phyloP scores from a whole-genome alignment of 495 filamentous ascomycete genomes.

The Bombardia bombarda region DNA sequence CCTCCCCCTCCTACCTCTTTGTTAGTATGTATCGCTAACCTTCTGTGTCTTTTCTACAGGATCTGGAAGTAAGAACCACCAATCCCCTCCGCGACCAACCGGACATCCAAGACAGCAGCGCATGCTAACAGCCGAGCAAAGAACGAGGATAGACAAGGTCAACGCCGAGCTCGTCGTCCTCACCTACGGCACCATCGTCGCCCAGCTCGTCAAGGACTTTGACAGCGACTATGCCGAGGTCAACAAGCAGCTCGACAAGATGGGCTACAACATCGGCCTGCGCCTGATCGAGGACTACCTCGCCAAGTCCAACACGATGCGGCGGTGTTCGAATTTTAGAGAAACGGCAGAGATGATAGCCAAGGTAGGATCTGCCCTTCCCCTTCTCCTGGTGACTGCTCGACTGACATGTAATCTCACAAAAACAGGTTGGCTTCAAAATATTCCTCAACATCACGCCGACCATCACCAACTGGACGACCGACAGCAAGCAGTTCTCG shows the following conservation, averaged over 20 bases:
- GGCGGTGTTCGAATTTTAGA: slow-evolving; percentile 79
- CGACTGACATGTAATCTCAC: too few relatives aligned
- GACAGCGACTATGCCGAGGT: slow-evolving; percentile 87
- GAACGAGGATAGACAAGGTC: slow-evolving; percentile 61
- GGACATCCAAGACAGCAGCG: too few relatives aligned
- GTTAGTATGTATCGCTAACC: slow-evolving; percentile 7
- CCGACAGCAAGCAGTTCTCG: slow-evolving; percentile 92
- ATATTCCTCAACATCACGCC: slow-evolving; percentile 98
- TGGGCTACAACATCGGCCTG: slow-evolving; percentile 98
- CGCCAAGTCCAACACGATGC: slow-evolving; percentile 79
- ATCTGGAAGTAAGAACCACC: slow-evolving; percentile 84
- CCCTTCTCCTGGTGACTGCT: too few relatives aligned
- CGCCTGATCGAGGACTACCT: slow-evolving; percentile 96
- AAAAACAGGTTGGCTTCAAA: slow-evolving; percentile 83
- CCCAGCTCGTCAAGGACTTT: slow-evolving; percentile 92
- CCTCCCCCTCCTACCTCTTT: too few relatives aligned
- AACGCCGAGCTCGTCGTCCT: slow-evolving; percentile 93
- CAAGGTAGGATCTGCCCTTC: slow-evolving; percentile 52
- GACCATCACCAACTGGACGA: slow-evolving; percentile 88
- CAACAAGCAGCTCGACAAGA: slow-evolving; percentile 95
- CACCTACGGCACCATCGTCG: slow-evolving; percentile 96
- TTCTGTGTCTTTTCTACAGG: slow-evolving; percentile 36
- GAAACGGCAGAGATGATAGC: slow-evolving; percentile 96
- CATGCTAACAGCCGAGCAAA: slow-evolving; percentile 20
- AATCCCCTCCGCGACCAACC: not conserved